Base-by-base conservation (phyloP, 164 flowering plant species). In the Houttuynia cordata region DNA sequence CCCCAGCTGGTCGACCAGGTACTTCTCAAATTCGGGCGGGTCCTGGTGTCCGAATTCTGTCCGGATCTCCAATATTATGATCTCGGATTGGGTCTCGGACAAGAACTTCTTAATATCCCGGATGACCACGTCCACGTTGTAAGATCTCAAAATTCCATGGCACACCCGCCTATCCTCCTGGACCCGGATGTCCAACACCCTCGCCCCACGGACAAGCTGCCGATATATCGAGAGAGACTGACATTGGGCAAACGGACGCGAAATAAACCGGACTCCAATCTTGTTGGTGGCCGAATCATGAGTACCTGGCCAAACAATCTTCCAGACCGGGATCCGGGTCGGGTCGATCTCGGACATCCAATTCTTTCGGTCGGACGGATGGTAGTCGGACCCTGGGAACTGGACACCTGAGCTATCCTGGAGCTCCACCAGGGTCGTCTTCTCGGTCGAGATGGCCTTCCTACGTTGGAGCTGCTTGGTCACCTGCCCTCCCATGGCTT, bases 261-360 rank as follows among this genome's bases (percentile, higher is more conserved):
- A 59, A 23, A 93, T 53, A 56, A 41, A 66, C 0, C 80, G 83
- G 57, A 87, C 53, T 6, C 97, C 98, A 57, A 93, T 86, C 70
- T 70, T 76, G 79, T 90, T 82, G 50, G 97, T 93, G 0, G 94
- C 97, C 8, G 98, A 93, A 57, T 90, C 96, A 56, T 93, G 98
- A 21, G 98, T 87, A 18, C 97, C 98, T 0, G 98, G 96, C 97
- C 97, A 93, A 0, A 90, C 86, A 34, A 93, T 87, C 74, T 82
- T 45, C 73, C 78, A 71, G 0, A 90, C 56, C 21, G 62, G 81
- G 25, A 83, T 24, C 42, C 71, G 79, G 0, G 70, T 75, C 0
- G 80, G 90, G 70, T 70, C 71, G 18, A 92, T 83, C 4, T 71
- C 79, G 0, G 73, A 64, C 95, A 92, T 92, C 96, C 98, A 92